Base-by-base conservation (phyloP, 1,284 basidiomycete genomes). In the Marasmius fiardii region DNA sequence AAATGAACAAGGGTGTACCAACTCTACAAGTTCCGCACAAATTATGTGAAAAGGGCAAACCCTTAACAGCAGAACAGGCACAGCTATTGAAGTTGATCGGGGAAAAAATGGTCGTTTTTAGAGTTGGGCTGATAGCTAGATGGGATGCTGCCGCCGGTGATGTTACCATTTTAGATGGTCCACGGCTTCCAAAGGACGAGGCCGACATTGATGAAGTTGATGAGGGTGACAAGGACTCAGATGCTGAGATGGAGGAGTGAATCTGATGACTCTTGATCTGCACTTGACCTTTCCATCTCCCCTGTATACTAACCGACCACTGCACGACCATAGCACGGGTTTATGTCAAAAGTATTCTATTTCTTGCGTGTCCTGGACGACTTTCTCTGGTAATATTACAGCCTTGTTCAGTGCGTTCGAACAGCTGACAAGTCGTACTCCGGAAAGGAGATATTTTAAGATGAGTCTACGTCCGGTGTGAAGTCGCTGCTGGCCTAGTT, bases 51-150 rank as follows among this genome's bases (percentile, higher is more conserved):
- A 75, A 90, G 69, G 95, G 93, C 44, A 88, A 93, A 64, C 75
- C 74, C 57, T 76, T 99, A 60, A 88, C 86, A 3, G 71, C 82
- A 43, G 93, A 97, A 71, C 91, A 97, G 75, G 86, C 93, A 49
- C 89, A 95, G 68, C 74, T 97, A 53, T 74, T 97, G 61, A 96
- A 96, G 76, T 76, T 97, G 57, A 83, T 93, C 39, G 92, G 91
- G 8, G 82, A 93, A 64, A 88, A 85, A 72, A 90, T 94, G 88
- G 92, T 93, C 2, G 79, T 77, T 58, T 95, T 95, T 72, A 79
- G 80, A 58, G 88, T 95, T 39, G 78, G 77, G 45, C 72, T 94
- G 53, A 80, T 86, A 47, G 83, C 85, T 31, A 75, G 88, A 60
- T 95, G 92, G 92, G 84, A 88, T 59, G 82, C 90, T 54, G 78